Conservation (phyloP, 75 land plant species). For the Gnetum montanum region DNA sequence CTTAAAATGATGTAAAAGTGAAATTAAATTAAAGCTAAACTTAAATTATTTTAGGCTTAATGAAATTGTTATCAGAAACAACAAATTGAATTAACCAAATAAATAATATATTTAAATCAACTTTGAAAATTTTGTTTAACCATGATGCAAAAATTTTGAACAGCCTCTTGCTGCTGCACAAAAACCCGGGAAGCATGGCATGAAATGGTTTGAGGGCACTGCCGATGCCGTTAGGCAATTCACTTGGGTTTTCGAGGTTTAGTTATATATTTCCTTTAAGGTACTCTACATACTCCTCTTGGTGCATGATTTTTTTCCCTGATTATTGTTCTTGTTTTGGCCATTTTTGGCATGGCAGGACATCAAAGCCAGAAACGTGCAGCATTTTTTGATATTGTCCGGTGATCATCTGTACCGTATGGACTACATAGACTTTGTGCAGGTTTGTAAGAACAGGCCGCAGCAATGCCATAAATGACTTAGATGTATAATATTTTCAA, state of each 20-base stretch:
- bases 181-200: slow-evolving; percentile 52
- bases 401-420: slow-evolving; percentile 69
- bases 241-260: slow-evolving; percentile 69
- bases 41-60: too few species aligned
- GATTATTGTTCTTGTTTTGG: neutral
- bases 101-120: too few species aligned
- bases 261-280: neutral
- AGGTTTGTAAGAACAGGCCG: slow-evolving; percentile 14
- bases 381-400: slow-evolving; percentile 46
- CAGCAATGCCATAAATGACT: neutral
- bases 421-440: slow-evolving; percentile 72
- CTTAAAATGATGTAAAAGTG: too few species aligned
- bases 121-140: too few species aligned
- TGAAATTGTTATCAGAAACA: too few species aligned
- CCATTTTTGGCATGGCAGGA: slow-evolving; percentile 19
- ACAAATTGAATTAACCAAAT: too few species aligned
- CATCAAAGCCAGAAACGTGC: slow-evolving; percentile 30
- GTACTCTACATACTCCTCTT: neutral
- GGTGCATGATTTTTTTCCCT: neutral
- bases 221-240: slow-evolving; percentile 77
- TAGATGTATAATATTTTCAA: neutral
- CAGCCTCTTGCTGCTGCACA: slow-evolving; percentile 64
- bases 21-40: too few species aligned
- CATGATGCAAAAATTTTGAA: too few species aligned
- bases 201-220: slow-evolving; percentile 74